Evolutionary conservation across 805 yeast genomes (phyloP).

Genomic region (Spathaspora passalidarum): DNA sequence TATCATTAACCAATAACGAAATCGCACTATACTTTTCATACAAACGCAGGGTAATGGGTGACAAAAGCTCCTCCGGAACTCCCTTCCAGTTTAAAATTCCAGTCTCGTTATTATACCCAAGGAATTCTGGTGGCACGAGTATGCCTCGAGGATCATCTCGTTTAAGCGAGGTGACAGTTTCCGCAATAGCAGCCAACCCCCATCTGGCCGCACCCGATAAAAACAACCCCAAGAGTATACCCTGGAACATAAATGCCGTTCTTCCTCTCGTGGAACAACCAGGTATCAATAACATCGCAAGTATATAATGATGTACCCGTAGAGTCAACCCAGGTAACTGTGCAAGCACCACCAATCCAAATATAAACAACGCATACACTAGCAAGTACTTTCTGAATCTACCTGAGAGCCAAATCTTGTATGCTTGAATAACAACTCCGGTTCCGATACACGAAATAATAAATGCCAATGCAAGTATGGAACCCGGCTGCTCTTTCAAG

Average conservation of each 20-base stretch:
- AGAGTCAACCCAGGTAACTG: conserved; percentile 65
- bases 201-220: conserved; percentile 86
- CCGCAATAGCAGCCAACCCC: conserved; percentile 90
- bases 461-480: conserved; percentile 57
- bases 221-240: conserved; percentile 75
- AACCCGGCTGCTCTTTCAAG: conserved; percentile 73
- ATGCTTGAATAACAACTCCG: conserved; percentile 72
- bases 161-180: conserved; percentile 62
- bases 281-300: conserved; percentile 75
- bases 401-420: conserved; percentile 76
- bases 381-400: conserved; percentile 56
- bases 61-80: conserved; percentile 2
- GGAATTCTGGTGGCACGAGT: conserved; percentile 49
- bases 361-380: conserved; percentile 48
- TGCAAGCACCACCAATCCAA: conserved; percentile 44
- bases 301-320: conserved; percentile 74
- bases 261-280: conserved; percentile 78
- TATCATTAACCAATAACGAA: conserved; percentile 72
- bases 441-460: conserved; percentile 45
- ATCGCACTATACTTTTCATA: conserved; percentile 43
- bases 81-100: conserved; percentile 37
- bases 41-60: conserved; percentile 13
- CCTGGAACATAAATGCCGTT: conserved; percentile 75
- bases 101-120: conserved; percentile 20
- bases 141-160: conserved; percentile 71